Base-by-base conservation (phyloP, 768 basidiomycete species). In the Rhodotorula babjevae region DNA sequence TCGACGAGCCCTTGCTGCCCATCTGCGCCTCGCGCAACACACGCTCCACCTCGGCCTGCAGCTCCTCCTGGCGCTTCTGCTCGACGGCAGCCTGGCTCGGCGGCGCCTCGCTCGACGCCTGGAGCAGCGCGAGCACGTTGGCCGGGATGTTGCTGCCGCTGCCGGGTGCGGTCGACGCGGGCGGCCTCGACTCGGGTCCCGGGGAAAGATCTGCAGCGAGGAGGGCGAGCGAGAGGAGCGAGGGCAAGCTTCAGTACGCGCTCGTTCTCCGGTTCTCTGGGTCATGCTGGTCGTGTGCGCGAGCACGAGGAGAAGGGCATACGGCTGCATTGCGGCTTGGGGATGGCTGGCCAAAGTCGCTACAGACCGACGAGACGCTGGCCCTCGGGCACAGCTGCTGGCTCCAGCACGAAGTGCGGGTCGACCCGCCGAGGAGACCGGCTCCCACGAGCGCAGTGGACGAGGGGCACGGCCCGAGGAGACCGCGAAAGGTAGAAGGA, bases 61-160 rank as follows among this genome's bases (percentile, higher is more conserved):
- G 27, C 10, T 65, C 63, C 25, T 31, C 61, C 19, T 56, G 62
- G n/a, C 57, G 27, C 57, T 59, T 44, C 49, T 70, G 57, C 52
- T 72, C 70, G 23, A 42, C 57, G 8, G 62, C 73, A 8, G 68
- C 71, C 21, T 36, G 31, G 18, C 42, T 36, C 10, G 65, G 47
- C n/a, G 68, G 25, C 8, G 63, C 27, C 27, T 50, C 42, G 0
- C 52, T 23, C n/a, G 67, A 25, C 8, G 65, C 63, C 23, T 56
- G 61, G n/a, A 70, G 49, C 16, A 73, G 64, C 11, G 75, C 74
- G 47, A 76, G 74, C 16, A 76, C 71, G 29, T 57, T 62, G 19
- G 72, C 72, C 12, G 72, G 75, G 49, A 76, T 67, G 12, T 50
- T 53, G 50, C 52, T 42, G 21, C 40, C 31, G 31, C 12, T 9